Evolutionary conservation across 2,329 filamentous ascomycete genomes (phyloP), one percentile per base, ranked within the genome.

Genomic region (Pleoardoris graminearum): DNA sequence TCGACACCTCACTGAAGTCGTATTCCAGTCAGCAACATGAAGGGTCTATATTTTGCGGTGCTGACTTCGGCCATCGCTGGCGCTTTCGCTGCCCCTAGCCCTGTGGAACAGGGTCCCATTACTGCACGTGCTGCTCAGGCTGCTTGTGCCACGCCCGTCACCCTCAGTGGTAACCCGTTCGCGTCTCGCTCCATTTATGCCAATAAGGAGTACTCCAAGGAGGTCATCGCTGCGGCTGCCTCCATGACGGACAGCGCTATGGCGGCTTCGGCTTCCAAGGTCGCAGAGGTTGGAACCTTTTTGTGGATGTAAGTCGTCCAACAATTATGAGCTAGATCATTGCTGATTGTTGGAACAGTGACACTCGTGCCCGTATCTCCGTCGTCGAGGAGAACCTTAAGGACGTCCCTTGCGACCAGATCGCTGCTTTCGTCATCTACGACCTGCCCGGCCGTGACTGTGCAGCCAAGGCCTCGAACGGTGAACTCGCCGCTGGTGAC

Each of bases 361-460:
- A 74, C 52, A 82, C 81, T 54, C 79, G 82, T 30, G 76, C 78
- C 19, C 73, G 73, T 25, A 80, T 83, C 71, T 73, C 71, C 2
- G 72, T 75, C 1, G 76, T 78, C 53, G 72, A 82, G 50, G 70
- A 71, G 7, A 75, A 79, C 48, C 79, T 83, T 57, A 82, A 82
- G 58, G 72, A 71, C 37, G 77, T 77, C 38, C 76, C 77, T 23
- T 80, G 79, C 36, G 74, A 65, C 54, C 76, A 79, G 58, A 77
- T 80, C 19, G 80, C 77, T 29, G 77, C 75, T 17, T 78, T 86
- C 49, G 84, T 87, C 59, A 82, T 86, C 65, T 87, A 87, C 70
- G 82, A 87, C 67, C 75, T 87, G 14, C 84, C 84, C 43, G 83
- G 85, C 59, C 82, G 84, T 73, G 84, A 87, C 66, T 87, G 84